Conservation (phyloP, 78 protist genomes). For the Blattamonas nauphoetae region DNA sequence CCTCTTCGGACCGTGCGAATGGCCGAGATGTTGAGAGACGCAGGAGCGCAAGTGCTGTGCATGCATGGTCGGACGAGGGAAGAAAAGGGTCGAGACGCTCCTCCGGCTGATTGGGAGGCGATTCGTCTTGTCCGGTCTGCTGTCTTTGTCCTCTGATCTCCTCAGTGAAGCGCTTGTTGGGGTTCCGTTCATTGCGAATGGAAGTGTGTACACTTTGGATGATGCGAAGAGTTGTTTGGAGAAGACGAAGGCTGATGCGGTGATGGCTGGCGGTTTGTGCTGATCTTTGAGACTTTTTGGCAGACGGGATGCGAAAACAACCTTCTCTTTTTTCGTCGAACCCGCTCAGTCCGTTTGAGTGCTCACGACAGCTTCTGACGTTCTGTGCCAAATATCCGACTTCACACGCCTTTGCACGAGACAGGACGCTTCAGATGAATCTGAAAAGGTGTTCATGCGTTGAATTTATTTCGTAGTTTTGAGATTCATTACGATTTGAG, state of each 20-base stretch:
- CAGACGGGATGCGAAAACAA: no score
- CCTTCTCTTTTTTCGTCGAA: no score
- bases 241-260: neutral
- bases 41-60: neutral
- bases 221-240: neutral
- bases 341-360: no score
- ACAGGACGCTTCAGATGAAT: no score
- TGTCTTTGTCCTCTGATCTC: no score
- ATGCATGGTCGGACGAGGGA: slow-evolving; percentile 9
- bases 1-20: neutral
- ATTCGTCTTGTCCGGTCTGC: slow-evolving; percentile 27
- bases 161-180: no score
- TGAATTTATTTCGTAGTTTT: neutral
- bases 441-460: neutral
- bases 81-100: neutral
- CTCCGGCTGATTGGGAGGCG: slow-evolving; percentile 49
- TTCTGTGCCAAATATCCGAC: no score
- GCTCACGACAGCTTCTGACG: no score
- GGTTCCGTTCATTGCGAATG: neutral
- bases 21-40: neutral
- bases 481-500: neutral
- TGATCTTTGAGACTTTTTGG: no score
- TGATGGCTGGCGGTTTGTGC: neutral
- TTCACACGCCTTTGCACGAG: no score
- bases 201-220: neutral